phyloP scores from a whole-genome alignment of 805 yeast genomes.

The Sungouiella blattae region DNA sequence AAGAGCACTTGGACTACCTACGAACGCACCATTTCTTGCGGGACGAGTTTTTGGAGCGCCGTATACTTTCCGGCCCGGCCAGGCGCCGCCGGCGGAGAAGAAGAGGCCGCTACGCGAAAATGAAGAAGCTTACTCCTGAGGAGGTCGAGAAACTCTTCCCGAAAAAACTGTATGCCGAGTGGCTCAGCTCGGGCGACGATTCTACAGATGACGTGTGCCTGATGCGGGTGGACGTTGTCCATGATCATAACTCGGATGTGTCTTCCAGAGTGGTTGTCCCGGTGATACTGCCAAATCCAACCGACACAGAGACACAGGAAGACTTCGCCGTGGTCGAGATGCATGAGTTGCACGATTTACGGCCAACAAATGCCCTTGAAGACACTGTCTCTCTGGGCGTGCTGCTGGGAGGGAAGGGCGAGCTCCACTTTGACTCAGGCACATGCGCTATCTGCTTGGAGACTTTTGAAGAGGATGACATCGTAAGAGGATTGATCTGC shows the following conservation, averaged over 20 bases:
- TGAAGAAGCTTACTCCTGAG: conserved; percentile 49
- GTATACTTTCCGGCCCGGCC: conserved; percentile 14
- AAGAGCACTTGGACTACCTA: conserved; percentile 34
- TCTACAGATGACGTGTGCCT: neutral
- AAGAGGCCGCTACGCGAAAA: conserved; percentile 39
- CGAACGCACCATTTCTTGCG: conserved; percentile 30
- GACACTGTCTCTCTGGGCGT: conserved; percentile 5
- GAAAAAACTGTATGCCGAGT: conserved; percentile 49
- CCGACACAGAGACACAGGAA: neutral
- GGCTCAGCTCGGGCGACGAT: conserved; percentile 59
- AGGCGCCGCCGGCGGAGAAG: conserved; percentile 35
- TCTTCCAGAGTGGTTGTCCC: conserved; percentile 1
- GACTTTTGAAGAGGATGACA: conserved; percentile 54
- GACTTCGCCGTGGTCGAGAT: conserved; percentile 2
- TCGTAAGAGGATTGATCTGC: conserved; percentile 71
- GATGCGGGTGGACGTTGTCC: neutral
- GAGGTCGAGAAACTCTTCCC: conserved; percentile 66
- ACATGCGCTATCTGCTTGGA: conserved; percentile 80
- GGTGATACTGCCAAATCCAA: neutral
- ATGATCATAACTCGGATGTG: conserved; percentile 2
- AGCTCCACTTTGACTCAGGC: conserved; percentile 59
- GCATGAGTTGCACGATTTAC: conserved; percentile 1
- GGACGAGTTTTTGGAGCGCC: conserved; percentile 27
- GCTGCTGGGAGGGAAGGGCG: conserved; percentile 10
- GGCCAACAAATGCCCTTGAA: neutral